phyloP scores from a whole-genome alignment of 208 protist genomes.

The Crithidia brevicula region DNA sequence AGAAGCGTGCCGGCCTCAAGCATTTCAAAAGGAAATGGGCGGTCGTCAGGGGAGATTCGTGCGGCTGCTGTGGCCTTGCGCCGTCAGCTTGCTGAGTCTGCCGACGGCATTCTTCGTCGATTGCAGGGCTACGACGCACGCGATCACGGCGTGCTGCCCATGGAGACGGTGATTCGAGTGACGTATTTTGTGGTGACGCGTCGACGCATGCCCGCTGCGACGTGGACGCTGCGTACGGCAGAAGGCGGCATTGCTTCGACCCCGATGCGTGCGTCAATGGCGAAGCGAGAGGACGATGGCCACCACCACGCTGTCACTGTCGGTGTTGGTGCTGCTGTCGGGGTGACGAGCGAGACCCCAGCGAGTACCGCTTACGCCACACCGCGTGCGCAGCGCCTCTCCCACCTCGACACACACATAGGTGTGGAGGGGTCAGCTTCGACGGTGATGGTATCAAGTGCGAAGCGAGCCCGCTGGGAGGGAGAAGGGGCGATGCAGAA shows the following conservation, averaged over 20 bases:
- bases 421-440: neutral
- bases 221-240: conserved; percentile 31
- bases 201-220: conserved; percentile 21
- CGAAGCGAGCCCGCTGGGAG: neutral
- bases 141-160: conserved; percentile 63
- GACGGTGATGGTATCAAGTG: neutral
- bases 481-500: too few species aligned
- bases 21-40: too few species aligned
- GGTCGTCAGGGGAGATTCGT: conserved; percentile 11
- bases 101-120: conserved; percentile 53
- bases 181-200: conserved; percentile 44
- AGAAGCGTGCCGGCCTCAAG: too few species aligned
- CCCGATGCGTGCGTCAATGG: conserved; percentile 31
- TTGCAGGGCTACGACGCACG: conserved; percentile 66
- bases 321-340: neutral
- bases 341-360: neutral
- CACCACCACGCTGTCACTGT: neutral
- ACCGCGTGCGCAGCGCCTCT: neutral
- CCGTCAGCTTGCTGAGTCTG: conserved; percentile 34
- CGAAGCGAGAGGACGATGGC: neutral
- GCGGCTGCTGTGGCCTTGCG: conserved; percentile 11
- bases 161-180: conserved; percentile 65
- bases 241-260: conserved; percentile 26
- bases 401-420: too few species aligned
- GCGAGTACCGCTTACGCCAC: too few species aligned